These are phyloP conservation scores for Diplogelasinospora grovesii DNA, from an alignment of 495 filamentous ascomycete genomes.

Conservation along the genomic window DNA sequence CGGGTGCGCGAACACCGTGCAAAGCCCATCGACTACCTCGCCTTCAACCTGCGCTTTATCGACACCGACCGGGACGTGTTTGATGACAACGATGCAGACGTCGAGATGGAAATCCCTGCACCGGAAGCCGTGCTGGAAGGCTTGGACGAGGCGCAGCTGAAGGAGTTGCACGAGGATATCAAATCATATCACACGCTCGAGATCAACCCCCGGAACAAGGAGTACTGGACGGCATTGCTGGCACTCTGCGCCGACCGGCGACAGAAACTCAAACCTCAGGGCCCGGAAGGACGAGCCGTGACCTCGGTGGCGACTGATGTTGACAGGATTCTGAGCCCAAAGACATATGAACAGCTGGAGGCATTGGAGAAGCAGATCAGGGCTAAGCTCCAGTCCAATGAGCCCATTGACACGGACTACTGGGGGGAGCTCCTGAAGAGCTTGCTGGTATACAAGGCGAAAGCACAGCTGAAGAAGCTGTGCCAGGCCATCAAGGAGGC, in stretches of 20 bases:
- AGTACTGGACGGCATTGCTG: constrained; percentile 91
- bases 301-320: constrained; percentile 82
- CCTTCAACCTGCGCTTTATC: constrained; percentile 81
- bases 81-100: constrained; percentile 77
- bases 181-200: constrained; percentile 79
- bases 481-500: constrained; percentile 72
- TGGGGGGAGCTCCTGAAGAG: constrained; percentile 90
- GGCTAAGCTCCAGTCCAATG: constrained; percentile 75
- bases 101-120: constrained; percentile 65
- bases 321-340: constrained; percentile 76
- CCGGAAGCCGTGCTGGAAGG: constrained; percentile 78
- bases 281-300: constrained; percentile 62
- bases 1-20: constrained; percentile 90
- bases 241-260: constrained; percentile 75
- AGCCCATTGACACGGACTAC: constrained; percentile 93
- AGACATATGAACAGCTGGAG: constrained; percentile 80
- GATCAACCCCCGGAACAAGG: constrained; percentile 63
- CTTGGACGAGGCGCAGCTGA: constrained; percentile 60
- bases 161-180: constrained; percentile 80
- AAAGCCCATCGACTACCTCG: constrained; percentile 91
- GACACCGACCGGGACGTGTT: constrained; percentile 71
- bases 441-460: constrained; percentile 83
- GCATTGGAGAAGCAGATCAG: constrained; percentile 77
- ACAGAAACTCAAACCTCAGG: constrained; percentile 54
- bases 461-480: constrained; percentile 74